Conservation (phyloP, 2,329 filamentous ascomycete genomes). For the Pestalotiopsis sp. region DNA sequence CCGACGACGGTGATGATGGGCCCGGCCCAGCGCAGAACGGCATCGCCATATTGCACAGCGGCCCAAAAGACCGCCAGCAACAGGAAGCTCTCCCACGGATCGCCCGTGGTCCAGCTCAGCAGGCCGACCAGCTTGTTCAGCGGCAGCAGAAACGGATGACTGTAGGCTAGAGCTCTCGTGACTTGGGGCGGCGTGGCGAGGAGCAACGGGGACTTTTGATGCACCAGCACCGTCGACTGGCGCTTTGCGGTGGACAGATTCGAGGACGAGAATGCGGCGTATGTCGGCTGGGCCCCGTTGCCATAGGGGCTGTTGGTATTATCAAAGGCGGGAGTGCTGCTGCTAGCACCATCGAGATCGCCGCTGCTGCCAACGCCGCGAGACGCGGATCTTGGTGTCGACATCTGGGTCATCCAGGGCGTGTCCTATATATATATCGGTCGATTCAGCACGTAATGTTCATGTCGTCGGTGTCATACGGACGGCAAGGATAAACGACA, state of each 20-base stretch:
- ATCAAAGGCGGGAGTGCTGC: constrained; percentile 32
- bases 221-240: constrained; percentile 88
- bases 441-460: not conserved
- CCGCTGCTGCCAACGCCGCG: constrained; percentile 36
- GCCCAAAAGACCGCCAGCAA: constrained; percentile 86
- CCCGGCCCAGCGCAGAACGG: constrained; percentile 78
- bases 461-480: not conserved
- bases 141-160: constrained; percentile 89
- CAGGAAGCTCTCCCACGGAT: constrained; percentile 97
- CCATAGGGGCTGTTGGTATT: constrained; percentile 34
- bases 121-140: constrained; percentile 85
- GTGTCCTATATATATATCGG: constrained; percentile 37
- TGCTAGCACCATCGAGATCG: constrained; percentile 29
- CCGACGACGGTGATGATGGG: constrained; percentile 79
- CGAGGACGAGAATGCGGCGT: constrained; percentile 87
- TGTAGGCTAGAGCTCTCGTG: constrained; percentile 91
- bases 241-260: constrained; percentile 78
- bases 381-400: constrained; percentile 44
- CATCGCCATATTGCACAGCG: constrained; percentile 81
- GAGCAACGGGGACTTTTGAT: constrained; percentile 92
- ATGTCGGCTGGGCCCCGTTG: constrained; percentile 63
- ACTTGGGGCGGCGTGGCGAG: constrained; percentile 94
- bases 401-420: constrained; percentile 59
- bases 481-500: not conserved
- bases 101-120: constrained; percentile 89